Percentiles rank a stretch among this genome's conserved stretches.
Conservation (phyloP, 1,139 yeast genomes). For the Blastobotrys raffinosifermentans region DNA sequence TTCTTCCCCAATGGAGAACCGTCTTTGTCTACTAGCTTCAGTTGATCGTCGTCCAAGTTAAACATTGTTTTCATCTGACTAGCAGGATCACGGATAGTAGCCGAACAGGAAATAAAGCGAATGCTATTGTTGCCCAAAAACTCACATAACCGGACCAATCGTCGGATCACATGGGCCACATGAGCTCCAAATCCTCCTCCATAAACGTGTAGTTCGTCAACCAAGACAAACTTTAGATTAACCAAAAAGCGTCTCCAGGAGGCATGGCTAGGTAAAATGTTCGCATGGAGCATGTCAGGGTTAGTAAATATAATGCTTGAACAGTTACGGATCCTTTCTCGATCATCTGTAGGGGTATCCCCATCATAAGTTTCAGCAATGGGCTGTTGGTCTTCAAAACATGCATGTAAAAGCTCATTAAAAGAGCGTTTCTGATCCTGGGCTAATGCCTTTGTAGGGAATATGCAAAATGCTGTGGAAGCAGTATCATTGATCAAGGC, state of each 20-base stretch:
- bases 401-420: constrained; percentile 44
- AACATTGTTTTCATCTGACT: constrained; percentile 67
- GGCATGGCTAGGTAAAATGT: constrained; percentile 56
- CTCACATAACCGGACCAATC: constrained; percentile 59
- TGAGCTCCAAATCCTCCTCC: constrained; percentile 89
- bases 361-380: constrained; percentile 86
- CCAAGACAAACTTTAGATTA: constrained; percentile 64
- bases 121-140: constrained; percentile 47
- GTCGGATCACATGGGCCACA: constrained; percentile 76
- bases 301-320: constrained; percentile 86
- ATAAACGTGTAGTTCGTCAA: constrained; percentile 85
- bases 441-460: constrained; percentile 95
- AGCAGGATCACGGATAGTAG: constrained; percentile 73
- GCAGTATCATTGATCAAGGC: constrained; percentile 42
- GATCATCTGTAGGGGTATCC: constrained; percentile 60
- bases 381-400: constrained; percentile 27
- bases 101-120: constrained; percentile 83
- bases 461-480: constrained; percentile 76
- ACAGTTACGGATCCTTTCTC: constrained; percentile 48
- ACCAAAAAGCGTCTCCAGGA: constrained; percentile 64
- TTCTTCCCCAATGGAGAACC: constrained; percentile 87
- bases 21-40: constrained; percentile 52
- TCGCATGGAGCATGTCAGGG: constrained; percentile 89
- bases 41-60: constrained; percentile 44
- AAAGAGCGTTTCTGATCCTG: constrained; percentile 90